Base-by-base conservation (phyloP, 257 asterid species). In the Scutellaria barbata region DNA sequence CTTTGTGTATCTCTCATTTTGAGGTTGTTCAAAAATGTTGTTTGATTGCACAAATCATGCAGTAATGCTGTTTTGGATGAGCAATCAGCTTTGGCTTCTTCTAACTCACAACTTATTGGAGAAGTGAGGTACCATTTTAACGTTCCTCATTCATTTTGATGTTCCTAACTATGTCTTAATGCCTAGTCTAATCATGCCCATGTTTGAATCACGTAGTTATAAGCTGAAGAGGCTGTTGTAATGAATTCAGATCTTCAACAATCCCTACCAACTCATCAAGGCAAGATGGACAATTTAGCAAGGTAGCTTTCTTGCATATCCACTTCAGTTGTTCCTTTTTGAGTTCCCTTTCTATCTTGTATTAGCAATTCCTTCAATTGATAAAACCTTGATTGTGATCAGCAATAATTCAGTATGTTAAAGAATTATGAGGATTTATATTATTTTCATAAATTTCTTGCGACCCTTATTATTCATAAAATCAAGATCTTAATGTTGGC, bases 11-110 rank as follows among this genome's bases (percentile, higher is more conserved):
- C 54, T 89, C 96, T 69, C 93, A 92, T 76, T 78, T 89, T 74
- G 98, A 89, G 90, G 91, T 88, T 52, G 65, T 89, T 72, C 94
- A 22, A 87, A n/a, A 83, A 87, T 82, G 88, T 89, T 70, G 93
- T 81, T 74, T 78, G 85, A 70, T 79, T 91, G 77, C 92, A 92
- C 73, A 88, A 91, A 79, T 85, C 89, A 53, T 79, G 81, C 72
- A 82, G 78, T 22, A 84, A 84, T 84, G 87, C 92, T 68, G 85
- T 85, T 66, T 77, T 86, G 76, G 95, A 88, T 71, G 95, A 89
- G 64, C 67, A 89, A 48, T 83, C 89, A 43, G 75, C 82, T 76
- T 74, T 77, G 86, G 83, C 87, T 45, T 76, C 87, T 68, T n/a
- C 85, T 46, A 76, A 81, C 77, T 81, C 90, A 10, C 79, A 63